Evolutionary conservation across 139 green algal species (phyloP).

Genomic region (Pleodorina starrii): DNA sequence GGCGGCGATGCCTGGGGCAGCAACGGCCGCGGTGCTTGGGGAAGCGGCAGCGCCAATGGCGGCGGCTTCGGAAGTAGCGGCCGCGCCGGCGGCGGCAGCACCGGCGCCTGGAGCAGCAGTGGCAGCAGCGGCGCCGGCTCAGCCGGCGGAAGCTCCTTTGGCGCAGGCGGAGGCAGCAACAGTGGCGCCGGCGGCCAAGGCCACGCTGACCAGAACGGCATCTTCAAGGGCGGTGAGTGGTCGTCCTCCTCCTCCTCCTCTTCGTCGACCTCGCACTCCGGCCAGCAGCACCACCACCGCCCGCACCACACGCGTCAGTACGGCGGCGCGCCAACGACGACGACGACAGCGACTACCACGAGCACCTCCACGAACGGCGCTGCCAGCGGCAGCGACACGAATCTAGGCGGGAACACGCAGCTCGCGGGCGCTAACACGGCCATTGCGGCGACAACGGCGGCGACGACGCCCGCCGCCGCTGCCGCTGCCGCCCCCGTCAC

Average conservation of each 20-base stretch:
- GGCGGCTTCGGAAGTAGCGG: too few relatives aligned
- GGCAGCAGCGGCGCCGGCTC: background rate
- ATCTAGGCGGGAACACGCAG: background rate
- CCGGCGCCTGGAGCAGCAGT: background rate
- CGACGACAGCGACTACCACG: background rate
- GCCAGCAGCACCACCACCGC: constrained; percentile 9
- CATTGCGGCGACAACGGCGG: background rate
- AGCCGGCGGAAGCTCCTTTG: background rate
- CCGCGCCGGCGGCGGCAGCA: background rate
- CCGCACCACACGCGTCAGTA: background rate
- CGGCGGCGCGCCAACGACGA: background rate
- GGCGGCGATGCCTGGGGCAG: too few relatives aligned
- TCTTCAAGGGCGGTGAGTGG: background rate
- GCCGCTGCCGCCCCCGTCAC: background rate
- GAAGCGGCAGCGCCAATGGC: too few relatives aligned
- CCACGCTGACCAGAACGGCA: too few relatives aligned
- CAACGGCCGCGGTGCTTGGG: too few relatives aligned
- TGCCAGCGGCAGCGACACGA: background rate
- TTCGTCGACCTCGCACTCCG: background rate
- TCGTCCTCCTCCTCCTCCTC: background rate
- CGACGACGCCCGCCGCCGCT: background rate
- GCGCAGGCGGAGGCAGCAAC: background rate
- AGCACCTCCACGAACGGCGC: background rate
- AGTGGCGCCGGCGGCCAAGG: too few relatives aligned
- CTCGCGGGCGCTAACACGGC: background rate